Evolutionary conservation across 768 basidiomycete species (phyloP).

Genomic region (Auriscalpium orientale): DNA sequence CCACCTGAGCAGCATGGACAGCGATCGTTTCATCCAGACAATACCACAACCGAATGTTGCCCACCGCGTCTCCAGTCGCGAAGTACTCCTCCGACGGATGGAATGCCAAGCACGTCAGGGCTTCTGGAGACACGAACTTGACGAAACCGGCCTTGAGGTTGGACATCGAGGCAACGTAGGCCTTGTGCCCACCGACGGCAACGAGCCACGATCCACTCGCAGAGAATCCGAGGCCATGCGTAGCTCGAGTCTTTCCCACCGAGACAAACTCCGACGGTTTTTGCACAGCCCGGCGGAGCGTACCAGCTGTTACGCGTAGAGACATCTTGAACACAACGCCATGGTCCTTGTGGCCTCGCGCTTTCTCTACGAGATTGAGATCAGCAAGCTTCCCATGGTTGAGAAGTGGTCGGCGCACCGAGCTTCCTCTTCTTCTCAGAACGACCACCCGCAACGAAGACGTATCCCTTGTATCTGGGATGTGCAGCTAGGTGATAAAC

Average conservation of each 20-base stretch:
- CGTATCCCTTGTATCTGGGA: constrained; percentile 52
- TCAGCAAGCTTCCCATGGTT: not conserved
- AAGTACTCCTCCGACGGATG: constrained; percentile 91
- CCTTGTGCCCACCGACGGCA: constrained; percentile 65
- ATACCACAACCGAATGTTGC: constrained; percentile 87
- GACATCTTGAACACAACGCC: constrained; percentile 58
- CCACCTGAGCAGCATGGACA: constrained; percentile 47
- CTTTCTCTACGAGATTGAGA: not conserved
- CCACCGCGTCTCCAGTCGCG: constrained; percentile 86
- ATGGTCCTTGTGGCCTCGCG: constrained; percentile 25
- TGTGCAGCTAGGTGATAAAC: constrained; percentile 70
- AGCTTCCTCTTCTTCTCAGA: constrained; percentile 35
- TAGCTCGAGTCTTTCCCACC: constrained; percentile 61
- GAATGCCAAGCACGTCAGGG: constrained; percentile 76
- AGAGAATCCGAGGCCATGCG: constrained; percentile 63
- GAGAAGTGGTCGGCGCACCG: constrained; percentile 16
- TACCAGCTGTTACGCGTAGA: constrained; percentile 38
- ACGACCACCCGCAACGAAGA: constrained; percentile 64
- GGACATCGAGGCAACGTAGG: constrained; percentile 61
- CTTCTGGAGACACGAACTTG: constrained; percentile 77
- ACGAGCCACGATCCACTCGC: constrained; percentile 74
- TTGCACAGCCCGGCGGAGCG: constrained; percentile 32
- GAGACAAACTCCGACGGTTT: constrained; percentile 43
- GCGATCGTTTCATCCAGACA: constrained; percentile 61
- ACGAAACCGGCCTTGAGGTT: constrained; percentile 60